A percentile compares a stretch with the other conserved stretches of the same genome.
phyloP scores from a whole-genome alignment of 2,329 filamentous ascomycete genomes.

The Geosmithia morbida region DNA sequence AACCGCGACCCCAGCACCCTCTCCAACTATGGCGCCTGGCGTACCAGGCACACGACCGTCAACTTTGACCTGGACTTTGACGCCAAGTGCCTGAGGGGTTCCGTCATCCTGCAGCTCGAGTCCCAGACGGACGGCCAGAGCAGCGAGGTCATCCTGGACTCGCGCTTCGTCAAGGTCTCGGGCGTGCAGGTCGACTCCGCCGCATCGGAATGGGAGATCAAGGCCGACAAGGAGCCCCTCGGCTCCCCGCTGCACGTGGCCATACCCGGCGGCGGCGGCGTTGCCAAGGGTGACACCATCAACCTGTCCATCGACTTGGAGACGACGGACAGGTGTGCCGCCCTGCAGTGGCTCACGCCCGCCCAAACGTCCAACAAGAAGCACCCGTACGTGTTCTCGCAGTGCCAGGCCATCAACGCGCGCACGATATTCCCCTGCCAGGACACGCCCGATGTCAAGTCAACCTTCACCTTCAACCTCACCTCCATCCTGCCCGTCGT shows the following conservation, averaged over 20 bases:
- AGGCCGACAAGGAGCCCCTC: constrained; percentile 57
- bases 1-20: constrained; percentile 74
- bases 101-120: constrained; percentile 62
- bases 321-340: constrained; percentile 80
- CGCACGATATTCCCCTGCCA: constrained; percentile 92
- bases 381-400: constrained; percentile 94
- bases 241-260: constrained; percentile 55
- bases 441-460: constrained; percentile 94
- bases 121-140: constrained; percentile 60
- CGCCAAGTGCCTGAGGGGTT: constrained; percentile 60
- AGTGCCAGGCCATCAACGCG: constrained; percentile 93
- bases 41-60: constrained; percentile 69
- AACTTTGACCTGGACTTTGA: constrained; percentile 77
- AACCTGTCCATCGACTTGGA: constrained; percentile 52
- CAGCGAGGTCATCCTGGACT: constrained; percentile 73
- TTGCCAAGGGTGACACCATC: constrained; percentile 33
- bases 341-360: constrained; percentile 88
- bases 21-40: constrained; percentile 82
- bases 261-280: constrained; percentile 33
- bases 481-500: constrained; percentile 80
- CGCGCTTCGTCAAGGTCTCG: constrained; percentile 65
- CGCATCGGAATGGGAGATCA: constrained; percentile 52
- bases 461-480: constrained; percentile 83
- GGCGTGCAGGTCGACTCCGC: constrained; percentile 55
- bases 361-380: constrained; percentile 92